phyloP scores from a whole-genome alignment of 352 stramenopile species.

The Globisporangium iwayamae region DNA sequence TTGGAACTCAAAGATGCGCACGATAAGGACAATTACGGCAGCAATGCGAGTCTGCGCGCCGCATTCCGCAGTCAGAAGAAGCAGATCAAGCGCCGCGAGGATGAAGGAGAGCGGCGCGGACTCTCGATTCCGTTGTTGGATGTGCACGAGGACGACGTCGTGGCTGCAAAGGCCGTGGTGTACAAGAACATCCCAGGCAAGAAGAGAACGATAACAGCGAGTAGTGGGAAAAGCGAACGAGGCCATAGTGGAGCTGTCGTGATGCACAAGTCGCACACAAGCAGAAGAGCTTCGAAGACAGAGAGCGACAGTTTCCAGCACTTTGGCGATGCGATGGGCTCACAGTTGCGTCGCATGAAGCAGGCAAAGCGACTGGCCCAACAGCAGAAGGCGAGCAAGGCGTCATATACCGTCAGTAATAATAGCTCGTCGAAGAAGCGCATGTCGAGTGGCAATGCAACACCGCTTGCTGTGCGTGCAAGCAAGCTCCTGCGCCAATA shows the following conservation, averaged over 20 bases:
- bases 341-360: constrained; percentile 53
- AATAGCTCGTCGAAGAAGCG: not conserved
- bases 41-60: constrained; percentile 52
- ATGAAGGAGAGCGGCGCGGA: constrained; percentile 36
- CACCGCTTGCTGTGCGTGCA: not conserved
- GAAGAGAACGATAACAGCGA: not conserved
- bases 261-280: not conserved
- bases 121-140: constrained; percentile 63
- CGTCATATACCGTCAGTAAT: not conserved
- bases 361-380: constrained; percentile 15
- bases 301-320: constrained; percentile 40
- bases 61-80: constrained; percentile 63
- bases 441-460: not conserved
- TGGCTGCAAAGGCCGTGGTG: constrained; percentile 48
- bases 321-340: constrained; percentile 55
- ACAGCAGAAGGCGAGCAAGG: not conserved
- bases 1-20: constrained; percentile 52
- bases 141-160: constrained; percentile 50
- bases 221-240: not conserved
- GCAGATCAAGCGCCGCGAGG: constrained; percentile 32
- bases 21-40: constrained; percentile 67
- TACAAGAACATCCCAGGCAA: constrained; percentile 52
- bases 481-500: constrained; percentile 11
- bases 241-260: too few species aligned
- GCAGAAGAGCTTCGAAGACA: not conserved